Conservation (phyloP, 352 stramenopile species). For the Pythium sukuiense region DNA sequence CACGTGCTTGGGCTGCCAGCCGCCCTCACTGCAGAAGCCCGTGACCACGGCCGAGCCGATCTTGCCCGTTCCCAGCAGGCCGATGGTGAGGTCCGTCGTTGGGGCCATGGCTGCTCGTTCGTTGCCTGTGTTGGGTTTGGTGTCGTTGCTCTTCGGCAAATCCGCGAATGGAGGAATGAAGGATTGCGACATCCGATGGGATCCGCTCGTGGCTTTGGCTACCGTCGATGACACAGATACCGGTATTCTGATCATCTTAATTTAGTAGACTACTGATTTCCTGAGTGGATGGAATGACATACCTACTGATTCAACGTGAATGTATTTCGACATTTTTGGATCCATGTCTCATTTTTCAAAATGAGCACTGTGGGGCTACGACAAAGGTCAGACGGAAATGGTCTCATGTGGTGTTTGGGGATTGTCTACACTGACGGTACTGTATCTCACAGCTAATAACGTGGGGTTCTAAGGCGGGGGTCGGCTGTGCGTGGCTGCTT, state of each 20-base stretch:
- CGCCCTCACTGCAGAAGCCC: conserved; percentile 76
- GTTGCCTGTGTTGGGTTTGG: neutral
- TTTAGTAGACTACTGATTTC: neutral
- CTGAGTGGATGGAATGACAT: neutral
- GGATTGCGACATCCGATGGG: neutral
- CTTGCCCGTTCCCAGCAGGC: conserved; percentile 83
- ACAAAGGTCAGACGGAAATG: neutral
- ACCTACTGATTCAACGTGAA: neutral
- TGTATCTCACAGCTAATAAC: conserved; percentile 7
- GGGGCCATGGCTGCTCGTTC: conserved; percentile 40
- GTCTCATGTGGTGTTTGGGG: neutral
- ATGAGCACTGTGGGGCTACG: neutral
- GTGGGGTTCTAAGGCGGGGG: conserved; percentile 3
- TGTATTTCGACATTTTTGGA: neutral
- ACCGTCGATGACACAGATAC: neutral
- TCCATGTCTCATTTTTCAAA: conserved; percentile 1
- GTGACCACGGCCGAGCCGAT: conserved; percentile 83
- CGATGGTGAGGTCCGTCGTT: conserved; percentile 56
- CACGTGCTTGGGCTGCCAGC: conserved; percentile 77
- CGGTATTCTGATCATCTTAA: neutral
- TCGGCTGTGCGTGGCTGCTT: conserved; percentile 9
- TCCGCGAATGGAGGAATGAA: neutral
- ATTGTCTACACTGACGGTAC: conserved; percentile 8
- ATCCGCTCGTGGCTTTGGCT: neutral
- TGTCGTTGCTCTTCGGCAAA: neutral